phyloP scores from a whole-genome alignment of 2,329 filamentous ascomycete species.

The Penicillium sp. region DNA sequence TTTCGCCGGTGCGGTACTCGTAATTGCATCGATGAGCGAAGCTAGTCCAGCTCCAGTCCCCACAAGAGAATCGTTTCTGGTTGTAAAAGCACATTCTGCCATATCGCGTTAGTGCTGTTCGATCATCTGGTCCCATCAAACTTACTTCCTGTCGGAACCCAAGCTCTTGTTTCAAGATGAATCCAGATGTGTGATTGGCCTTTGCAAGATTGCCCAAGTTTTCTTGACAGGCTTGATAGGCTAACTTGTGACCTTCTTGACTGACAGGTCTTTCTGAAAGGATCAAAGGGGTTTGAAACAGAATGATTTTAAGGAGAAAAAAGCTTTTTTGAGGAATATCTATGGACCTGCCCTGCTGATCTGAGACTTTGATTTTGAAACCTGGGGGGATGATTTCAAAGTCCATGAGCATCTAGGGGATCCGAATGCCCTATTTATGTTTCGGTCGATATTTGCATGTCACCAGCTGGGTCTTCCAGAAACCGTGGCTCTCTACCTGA shows the following conservation, averaged over 20 bases:
- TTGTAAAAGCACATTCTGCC: slow-evolving; percentile 92
- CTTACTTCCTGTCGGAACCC: slow-evolving; percentile 31
- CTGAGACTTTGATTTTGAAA: slow-evolving; percentile 30
- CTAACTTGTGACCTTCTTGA: slow-evolving; percentile 25
- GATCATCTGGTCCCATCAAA: slow-evolving; percentile 23
- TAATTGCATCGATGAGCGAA: slow-evolving; percentile 91
- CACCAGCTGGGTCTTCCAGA: slow-evolving; percentile 17
- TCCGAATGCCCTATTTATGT: slow-evolving; percentile 42
- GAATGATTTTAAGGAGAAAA: slow-evolving; percentile 16
- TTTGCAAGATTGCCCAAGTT: slow-evolving; percentile 22
- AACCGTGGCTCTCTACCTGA: slow-evolving; percentile 23
- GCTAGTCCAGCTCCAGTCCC: slow-evolving; percentile 92
- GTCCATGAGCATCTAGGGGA: slow-evolving; percentile 26
- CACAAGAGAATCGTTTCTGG: slow-evolving; percentile 79
- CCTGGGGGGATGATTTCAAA: slow-evolving; percentile 29
- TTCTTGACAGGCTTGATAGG: slow-evolving; percentile 35
- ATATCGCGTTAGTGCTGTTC: slow-evolving; percentile 30
- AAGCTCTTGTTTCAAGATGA: slow-evolving; percentile 35
- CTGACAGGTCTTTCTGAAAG: slow-evolving; percentile 15
- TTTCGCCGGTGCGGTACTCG: slow-evolving; percentile 94
- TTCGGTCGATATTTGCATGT: slow-evolving; percentile 30
- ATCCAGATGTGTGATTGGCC: slow-evolving; percentile 32
- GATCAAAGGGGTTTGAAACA: slow-evolving; percentile 21
- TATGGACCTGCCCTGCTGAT: slow-evolving; percentile 18
- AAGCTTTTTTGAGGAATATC: slow-evolving; percentile 19